These are phyloP conservation scores for Mucor plumbeus DNA, from an alignment of 371 early-diverging fungal genomes.

Conservation along the genomic window DNA sequence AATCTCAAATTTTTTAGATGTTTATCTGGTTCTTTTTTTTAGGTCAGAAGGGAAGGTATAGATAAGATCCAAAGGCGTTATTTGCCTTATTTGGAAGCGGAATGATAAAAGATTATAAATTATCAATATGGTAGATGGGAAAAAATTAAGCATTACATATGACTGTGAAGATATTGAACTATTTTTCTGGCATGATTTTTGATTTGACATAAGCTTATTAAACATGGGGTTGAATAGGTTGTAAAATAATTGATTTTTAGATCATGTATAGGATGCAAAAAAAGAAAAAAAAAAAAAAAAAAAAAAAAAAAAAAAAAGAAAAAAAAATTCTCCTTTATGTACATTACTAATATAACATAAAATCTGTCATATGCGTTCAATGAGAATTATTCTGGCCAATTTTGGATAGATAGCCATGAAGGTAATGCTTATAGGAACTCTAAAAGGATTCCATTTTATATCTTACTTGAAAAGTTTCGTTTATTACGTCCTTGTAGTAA, in stretches of 20 bases:
- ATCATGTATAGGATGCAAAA: too few relatives aligned
- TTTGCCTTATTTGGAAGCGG: not conserved
- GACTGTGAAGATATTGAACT: not conserved
- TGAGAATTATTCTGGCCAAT: not conserved
- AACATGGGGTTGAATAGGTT: not conserved
- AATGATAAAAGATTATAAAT: slow-evolving; percentile 5
- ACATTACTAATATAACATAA: not conserved
- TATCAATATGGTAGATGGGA: not conserved
- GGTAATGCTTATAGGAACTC: not conserved
- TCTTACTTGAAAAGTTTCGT: not conserved
- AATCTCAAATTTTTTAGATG: not conserved
- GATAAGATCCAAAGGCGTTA: not conserved
- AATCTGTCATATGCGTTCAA: not conserved
- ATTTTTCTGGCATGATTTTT: slow-evolving; percentile 1
- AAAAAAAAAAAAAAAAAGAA: too few relatives aligned
- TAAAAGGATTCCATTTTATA: not conserved
- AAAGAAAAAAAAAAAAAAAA: too few relatives aligned
- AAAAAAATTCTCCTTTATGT: not conserved
- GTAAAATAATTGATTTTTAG: too few relatives aligned
- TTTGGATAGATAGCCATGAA: not conserved
- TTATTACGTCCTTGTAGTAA: not conserved
- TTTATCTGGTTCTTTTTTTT: not conserved
- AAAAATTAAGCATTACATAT: not conserved
- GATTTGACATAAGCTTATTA: not conserved
- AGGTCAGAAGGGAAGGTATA: not conserved